Conservation (phyloP, 768 basidiomycete species). For the Trametes cingulata region DNA sequence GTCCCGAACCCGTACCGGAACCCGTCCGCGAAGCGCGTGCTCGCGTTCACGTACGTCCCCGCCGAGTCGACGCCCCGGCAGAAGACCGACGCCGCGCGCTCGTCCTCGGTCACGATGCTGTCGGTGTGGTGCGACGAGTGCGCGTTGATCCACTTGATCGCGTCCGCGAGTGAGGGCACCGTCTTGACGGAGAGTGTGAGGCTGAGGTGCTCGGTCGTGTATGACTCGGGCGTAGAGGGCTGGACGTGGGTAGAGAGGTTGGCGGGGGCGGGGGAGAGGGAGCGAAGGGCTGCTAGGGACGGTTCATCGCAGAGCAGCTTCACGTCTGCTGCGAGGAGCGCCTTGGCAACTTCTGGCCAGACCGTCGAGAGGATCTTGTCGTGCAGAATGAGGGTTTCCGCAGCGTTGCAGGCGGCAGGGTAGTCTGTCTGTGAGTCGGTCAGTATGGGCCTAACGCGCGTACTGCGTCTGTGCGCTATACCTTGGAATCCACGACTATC, state of each 20-base stretch:
- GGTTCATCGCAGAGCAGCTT: conserved; percentile 76
- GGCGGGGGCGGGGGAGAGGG: conserved; percentile 30
- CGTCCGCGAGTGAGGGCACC: conserved; percentile 68
- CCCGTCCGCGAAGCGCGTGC: conserved; percentile 95
- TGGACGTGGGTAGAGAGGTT: conserved; percentile 51
- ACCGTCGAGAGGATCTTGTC: conserved; percentile 64
- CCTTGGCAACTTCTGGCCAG: conserved; percentile 79
- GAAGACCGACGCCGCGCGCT: conserved; percentile 65
- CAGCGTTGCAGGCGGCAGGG: conserved; percentile 94
- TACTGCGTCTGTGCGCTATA: conserved; percentile 33
- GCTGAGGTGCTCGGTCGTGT: conserved; percentile 85
- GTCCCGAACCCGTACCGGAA: conserved; percentile 97
- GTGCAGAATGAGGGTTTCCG: conserved; percentile 89
- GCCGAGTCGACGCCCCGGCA: conserved; percentile 89
- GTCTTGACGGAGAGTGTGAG: conserved; percentile 80
- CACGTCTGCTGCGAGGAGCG: conserved; percentile 70
- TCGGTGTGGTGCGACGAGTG: conserved; percentile 98
- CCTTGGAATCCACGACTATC: conserved; percentile 90
- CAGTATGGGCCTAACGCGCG: background rate
- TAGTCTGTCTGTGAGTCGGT: conserved; percentile 70
- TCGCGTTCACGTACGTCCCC: conserved; percentile 92
- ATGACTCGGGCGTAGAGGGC: conserved; percentile 61
- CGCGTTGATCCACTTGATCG: conserved; percentile 87
- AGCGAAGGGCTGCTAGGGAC: conserved; percentile 58
- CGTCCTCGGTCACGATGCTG: conserved; percentile 83